Evolutionary conservation across 139 green algal species (phyloP).

Genomic region (Astrephomene gubernaculifera): DNA sequence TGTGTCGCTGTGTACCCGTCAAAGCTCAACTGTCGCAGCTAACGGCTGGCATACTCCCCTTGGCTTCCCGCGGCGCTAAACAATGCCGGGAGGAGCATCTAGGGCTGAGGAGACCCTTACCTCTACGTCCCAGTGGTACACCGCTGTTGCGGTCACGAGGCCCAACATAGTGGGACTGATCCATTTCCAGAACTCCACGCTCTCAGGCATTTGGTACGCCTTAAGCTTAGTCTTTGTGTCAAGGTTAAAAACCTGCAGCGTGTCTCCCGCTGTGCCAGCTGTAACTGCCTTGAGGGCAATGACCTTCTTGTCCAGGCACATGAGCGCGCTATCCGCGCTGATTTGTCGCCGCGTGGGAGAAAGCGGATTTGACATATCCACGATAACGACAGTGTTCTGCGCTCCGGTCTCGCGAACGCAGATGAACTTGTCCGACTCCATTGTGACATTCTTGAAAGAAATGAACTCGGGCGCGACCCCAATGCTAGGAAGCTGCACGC

Average conservation of each 20-base stretch:
- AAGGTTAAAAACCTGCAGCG: constrained; percentile 99
- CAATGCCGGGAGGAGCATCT: too few relatives aligned
- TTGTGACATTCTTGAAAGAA: constrained; percentile 97
- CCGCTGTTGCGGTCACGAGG: constrained; percentile 90
- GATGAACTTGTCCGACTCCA: constrained; percentile 98
- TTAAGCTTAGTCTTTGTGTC: constrained; percentile 99
- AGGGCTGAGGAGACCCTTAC: too few relatives aligned
- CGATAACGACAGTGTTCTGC: constrained; percentile 87
- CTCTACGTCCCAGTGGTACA: constrained; percentile 99
- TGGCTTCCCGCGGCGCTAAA: too few relatives aligned
- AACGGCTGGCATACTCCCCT: too few relatives aligned
- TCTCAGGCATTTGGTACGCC: constrained; percentile 93
- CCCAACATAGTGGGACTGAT: constrained; percentile 86
- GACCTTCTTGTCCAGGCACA: constrained; percentile 94
- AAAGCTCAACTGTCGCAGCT: too few relatives aligned
- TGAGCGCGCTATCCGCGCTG: constrained; percentile 96
- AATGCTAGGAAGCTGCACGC: constrained; percentile 86
- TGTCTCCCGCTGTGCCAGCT: constrained; percentile 74
- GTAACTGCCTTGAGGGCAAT: constrained; percentile 93
- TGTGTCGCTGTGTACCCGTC: too few relatives aligned
- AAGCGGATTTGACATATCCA: constrained; percentile 90
- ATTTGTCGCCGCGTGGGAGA: constrained; percentile 92
- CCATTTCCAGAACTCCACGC: constrained; percentile 99
- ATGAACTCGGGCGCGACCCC: constrained; percentile 93
- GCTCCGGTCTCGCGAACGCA: constrained; percentile 93